Evolutionary conservation across 768 basidiomycete species (phyloP).

Genomic region (Macrocybe gigantea): DNA sequence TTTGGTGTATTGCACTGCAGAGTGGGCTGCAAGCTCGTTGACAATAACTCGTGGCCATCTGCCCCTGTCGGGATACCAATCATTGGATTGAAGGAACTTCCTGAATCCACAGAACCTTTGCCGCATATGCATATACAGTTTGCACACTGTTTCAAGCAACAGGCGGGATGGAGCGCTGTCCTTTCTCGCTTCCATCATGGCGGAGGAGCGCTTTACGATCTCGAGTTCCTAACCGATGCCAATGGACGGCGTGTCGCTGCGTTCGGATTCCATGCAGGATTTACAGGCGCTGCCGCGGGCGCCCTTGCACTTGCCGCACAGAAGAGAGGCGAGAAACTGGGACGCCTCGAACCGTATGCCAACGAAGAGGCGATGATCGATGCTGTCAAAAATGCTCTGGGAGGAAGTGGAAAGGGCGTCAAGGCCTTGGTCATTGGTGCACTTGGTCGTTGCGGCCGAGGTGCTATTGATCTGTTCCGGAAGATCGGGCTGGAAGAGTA

Average conservation of each 20-base stretch:
- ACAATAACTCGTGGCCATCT: constrained; percentile 82
- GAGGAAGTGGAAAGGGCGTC: constrained; percentile 64
- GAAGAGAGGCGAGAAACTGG: constrained; percentile 53
- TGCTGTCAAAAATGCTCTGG: constrained; percentile 60
- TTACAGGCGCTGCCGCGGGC: constrained; percentile 94
- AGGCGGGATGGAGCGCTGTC: constrained; percentile 87
- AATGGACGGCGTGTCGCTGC: constrained; percentile 90
- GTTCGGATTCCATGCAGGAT: constrained; percentile 97
- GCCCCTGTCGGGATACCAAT: constrained; percentile 76
- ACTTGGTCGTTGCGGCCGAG: constrained; percentile 88
- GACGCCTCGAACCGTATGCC: constrained; percentile 69
- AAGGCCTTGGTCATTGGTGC: constrained; percentile 95
- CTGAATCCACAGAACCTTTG: constrained; percentile 73
- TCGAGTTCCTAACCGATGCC: constrained; percentile 90
- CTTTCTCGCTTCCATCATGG: constrained; percentile 83
- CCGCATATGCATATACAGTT: constrained; percentile 97
- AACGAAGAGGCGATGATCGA: constrained; percentile 84
- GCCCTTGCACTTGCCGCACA: constrained; percentile 76
- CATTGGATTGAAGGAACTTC: constrained; percentile 96
- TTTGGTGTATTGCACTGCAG: constrained; percentile 32
- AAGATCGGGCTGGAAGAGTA: constrained; percentile 95
- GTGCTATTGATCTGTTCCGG: constrained; percentile 91
- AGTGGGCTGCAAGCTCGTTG: constrained; percentile 84
- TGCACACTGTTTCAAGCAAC: constrained; percentile 95
- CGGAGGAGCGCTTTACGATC: constrained; percentile 83